These are phyloP conservation scores for Bipolaris sorokiniana DNA, from an alignment of 2,329 filamentous ascomycete genomes.

Conservation along the genomic window DNA sequence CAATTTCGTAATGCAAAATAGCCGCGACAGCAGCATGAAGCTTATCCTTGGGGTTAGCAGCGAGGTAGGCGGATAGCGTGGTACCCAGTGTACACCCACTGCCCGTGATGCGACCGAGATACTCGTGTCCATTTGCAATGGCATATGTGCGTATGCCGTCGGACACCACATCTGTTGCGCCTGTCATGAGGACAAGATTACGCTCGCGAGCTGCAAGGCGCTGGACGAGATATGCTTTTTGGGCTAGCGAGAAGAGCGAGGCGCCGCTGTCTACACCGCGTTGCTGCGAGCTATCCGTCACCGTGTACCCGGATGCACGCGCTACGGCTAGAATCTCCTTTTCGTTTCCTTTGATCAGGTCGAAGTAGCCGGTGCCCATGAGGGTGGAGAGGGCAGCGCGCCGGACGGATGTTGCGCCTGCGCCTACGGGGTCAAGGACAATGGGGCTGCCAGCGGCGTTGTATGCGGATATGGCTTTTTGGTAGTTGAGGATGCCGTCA, in stretches of 20 bases:
- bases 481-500: slow-evolving; percentile 73
- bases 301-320: slow-evolving; percentile 55
- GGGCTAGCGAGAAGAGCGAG: slow-evolving; percentile 58
- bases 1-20: slow-evolving; percentile 78
- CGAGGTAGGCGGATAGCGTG: slow-evolving; percentile 75
- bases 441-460: slow-evolving; percentile 77
- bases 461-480: slow-evolving; percentile 78
- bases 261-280: slow-evolving; percentile 81
- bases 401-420: slow-evolving; percentile 79
- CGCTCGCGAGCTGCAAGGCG: slow-evolving; percentile 71
- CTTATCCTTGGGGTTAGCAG: slow-evolving; percentile 45
- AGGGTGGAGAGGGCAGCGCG: slow-evolving; percentile 73
- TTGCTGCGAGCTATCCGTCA: slow-evolving; percentile 64
- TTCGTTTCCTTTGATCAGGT: slow-evolving; percentile 93
- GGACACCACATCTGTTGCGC: slow-evolving; percentile 75
- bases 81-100: slow-evolving; percentile 84
- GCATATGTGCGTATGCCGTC: slow-evolving; percentile 73
- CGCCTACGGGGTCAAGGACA: slow-evolving; percentile 88
- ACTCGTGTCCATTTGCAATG: slow-evolving; percentile 77
- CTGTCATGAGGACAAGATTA: slow-evolving; percentile 82
- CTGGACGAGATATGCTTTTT: slow-evolving; percentile 68
- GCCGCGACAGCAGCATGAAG: slow-evolving; percentile 76
- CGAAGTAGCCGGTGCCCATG: slow-evolving; percentile 75
- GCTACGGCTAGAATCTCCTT: slow-evolving; percentile 80
- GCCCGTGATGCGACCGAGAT: slow-evolving; percentile 74